Evolutionary conservation across 1,284 basidiomycete species (phyloP).

Genomic region (Cutaneotrichosporon mucoides): DNA sequence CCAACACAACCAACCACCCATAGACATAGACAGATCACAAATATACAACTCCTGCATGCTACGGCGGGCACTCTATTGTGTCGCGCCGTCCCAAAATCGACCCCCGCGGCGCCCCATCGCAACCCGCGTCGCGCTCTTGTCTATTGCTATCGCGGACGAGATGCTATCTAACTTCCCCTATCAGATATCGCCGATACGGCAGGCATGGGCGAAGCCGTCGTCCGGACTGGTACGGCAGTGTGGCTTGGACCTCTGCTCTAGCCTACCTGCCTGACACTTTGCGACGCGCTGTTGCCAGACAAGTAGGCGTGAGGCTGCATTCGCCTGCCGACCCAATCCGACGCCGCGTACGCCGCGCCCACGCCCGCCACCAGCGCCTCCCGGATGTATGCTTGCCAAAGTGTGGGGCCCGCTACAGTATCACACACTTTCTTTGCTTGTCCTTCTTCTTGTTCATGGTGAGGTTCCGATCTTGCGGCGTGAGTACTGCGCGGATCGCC

Average conservation of each 20-base stretch:
- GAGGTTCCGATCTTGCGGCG: slow-evolving; percentile 39
- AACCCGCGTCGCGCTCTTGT: neutral
- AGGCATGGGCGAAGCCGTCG: no score
- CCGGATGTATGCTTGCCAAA: neutral
- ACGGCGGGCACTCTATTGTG: slow-evolving; percentile 1
- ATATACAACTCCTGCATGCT: slow-evolving; percentile 18
- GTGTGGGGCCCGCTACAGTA: slow-evolving; percentile 29
- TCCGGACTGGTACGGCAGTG: no score
- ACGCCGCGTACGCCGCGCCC: neutral
- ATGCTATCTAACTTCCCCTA: neutral
- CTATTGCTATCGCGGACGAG: neutral
- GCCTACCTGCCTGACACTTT: no score
- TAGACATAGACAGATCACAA: slow-evolving; percentile 1
- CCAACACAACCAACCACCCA: neutral
- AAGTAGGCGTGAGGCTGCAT: no score
- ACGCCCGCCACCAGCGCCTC: no score
- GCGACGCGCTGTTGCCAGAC: no score
- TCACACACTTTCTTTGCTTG: slow-evolving; percentile 39
- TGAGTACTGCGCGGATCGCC: slow-evolving; percentile 68
- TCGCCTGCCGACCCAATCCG: no score
- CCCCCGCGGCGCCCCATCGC: no score
- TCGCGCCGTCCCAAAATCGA: neutral
- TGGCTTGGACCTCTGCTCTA: no score
- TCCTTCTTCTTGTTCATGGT: slow-evolving; percentile 29
- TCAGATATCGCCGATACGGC: no score